These are phyloP conservation scores for Cytospora chrysosperma DNA, from an alignment of 2,329 filamentous ascomycete genomes.

Conservation along the genomic window DNA sequence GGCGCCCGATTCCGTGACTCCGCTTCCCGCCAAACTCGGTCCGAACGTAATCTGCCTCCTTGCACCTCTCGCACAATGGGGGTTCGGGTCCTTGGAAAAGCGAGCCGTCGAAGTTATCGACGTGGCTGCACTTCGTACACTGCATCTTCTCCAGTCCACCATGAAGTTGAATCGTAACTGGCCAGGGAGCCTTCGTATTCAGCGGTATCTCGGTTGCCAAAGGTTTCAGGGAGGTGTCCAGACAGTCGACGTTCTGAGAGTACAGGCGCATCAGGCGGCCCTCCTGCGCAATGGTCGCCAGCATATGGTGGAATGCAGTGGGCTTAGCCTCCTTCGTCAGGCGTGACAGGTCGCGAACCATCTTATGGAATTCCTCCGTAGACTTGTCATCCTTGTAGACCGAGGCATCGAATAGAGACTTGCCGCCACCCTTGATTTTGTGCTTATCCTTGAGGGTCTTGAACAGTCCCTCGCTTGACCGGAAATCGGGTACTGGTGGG, in stretches of 20 bases:
- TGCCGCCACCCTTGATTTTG: slow-evolving; percentile 89
- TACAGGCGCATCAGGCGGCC: slow-evolving; percentile 87
- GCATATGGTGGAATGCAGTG: slow-evolving; percentile 88
- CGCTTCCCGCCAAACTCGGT: slow-evolving; percentile 77
- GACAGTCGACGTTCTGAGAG: slow-evolving; percentile 94
- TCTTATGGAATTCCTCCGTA: slow-evolving; percentile 89
- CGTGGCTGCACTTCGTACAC: slow-evolving; percentile 84
- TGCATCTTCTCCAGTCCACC: slow-evolving; percentile 95
- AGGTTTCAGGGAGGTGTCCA: slow-evolving; percentile 81
- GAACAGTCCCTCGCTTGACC: slow-evolving; percentile 87
- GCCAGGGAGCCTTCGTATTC: slow-evolving; percentile 84
- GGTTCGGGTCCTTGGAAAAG: slow-evolving; percentile 83
- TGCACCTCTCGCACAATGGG: slow-evolving; percentile 75
- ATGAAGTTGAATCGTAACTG: slow-evolving; percentile 87
- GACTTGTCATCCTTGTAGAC: slow-evolving; percentile 92
- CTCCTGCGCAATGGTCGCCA: slow-evolving; percentile 86
- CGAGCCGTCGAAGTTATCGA: slow-evolving; percentile 72
- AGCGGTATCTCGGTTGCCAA: slow-evolving; percentile 80
- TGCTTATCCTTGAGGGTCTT: slow-evolving; percentile 80
- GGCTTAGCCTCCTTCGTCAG: slow-evolving; percentile 76
- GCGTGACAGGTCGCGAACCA: slow-evolving; percentile 86
- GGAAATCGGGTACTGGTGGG: slow-evolving; percentile 82
- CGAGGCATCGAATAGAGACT: slow-evolving; percentile 94
- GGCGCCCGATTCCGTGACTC: slow-evolving; percentile 86
- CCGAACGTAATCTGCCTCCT: slow-evolving; percentile 72